Percentiles rank a stretch among this genome's conserved stretches.
These are phyloP conservation scores for Rhizopogon vinicolor DNA, from an alignment of 768 basidiomycete species.

Conservation along the genomic window DNA sequence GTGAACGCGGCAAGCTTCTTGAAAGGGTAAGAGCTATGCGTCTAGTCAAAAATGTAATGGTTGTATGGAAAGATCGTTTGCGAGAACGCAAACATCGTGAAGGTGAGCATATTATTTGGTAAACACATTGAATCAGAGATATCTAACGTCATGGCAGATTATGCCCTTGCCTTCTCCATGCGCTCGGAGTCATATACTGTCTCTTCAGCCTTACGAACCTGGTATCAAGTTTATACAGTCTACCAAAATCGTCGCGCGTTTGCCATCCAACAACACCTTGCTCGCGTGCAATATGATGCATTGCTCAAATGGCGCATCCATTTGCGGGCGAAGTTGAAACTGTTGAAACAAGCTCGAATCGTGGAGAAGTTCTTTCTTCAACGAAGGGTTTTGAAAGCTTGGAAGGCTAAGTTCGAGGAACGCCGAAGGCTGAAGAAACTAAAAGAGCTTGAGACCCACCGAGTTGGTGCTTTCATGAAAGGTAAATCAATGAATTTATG, in stretches of 20 bases:
- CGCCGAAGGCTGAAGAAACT: slow-evolving; percentile 41
- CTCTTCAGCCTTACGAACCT: slow-evolving; percentile 35
- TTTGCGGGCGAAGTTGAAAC: slow-evolving; percentile 44
- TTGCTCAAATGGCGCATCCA: slow-evolving; percentile 54
- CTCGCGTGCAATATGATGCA: slow-evolving; percentile 35
- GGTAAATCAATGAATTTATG: slow-evolving; percentile 18
- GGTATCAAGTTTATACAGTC: slow-evolving; percentile 38
- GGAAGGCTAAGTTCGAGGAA: slow-evolving; percentile 43
- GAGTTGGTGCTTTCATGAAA: slow-evolving; percentile 23
- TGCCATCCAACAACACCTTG: slow-evolving; percentile 37
- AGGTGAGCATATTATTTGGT: slow-evolving; percentile 31
- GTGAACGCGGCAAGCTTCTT: slow-evolving; percentile 55
- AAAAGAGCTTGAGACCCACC: slow-evolving; percentile 36
- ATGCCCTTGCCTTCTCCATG: slow-evolving; percentile 45
- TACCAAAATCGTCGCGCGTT: slow-evolving; percentile 44
- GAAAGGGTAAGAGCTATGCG: slow-evolving; percentile 46
- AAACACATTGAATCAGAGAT: not conserved
- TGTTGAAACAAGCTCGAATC: slow-evolving; percentile 49
- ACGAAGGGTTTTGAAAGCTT: slow-evolving; percentile 42
- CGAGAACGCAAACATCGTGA: slow-evolving; percentile 35
- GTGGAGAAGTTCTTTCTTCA: slow-evolving; percentile 48
- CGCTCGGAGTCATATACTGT: slow-evolving; percentile 38
- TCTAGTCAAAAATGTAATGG: slow-evolving; percentile 41
- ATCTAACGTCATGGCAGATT: slow-evolving; percentile 28
- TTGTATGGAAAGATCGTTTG: slow-evolving; percentile 46